Evolutionary conservation across 2,329 filamentous ascomycete genomes (phyloP).

Genomic region (Cladosporium cucumerinum): DNA sequence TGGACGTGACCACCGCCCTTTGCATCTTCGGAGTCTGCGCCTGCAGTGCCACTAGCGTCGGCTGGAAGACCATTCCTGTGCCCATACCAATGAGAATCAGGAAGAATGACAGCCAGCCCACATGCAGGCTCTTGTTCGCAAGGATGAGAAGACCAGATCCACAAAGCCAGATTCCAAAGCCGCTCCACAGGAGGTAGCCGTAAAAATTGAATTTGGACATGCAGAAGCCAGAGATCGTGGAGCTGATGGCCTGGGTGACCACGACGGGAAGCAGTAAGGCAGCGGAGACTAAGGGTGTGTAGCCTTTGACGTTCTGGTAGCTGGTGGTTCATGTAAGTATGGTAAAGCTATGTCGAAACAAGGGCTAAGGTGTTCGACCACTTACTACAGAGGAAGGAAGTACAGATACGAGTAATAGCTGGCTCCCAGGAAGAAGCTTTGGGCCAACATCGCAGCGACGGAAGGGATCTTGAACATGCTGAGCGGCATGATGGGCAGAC

Average conservation of each 20-base stretch:
- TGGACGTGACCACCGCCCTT: slow-evolving; percentile 61
- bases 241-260: slow-evolving; percentile 31
- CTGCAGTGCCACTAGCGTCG: slow-evolving; percentile 66
- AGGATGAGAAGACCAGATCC: slow-evolving; percentile 40
- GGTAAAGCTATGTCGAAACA: neutral
- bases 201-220: slow-evolving; percentile 48
- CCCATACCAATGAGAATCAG: slow-evolving; percentile 61
- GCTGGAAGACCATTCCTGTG: slow-evolving; percentile 66
- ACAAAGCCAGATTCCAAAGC: slow-evolving; percentile 37
- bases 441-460: slow-evolving; percentile 53
- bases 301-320: slow-evolving; percentile 72
- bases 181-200: slow-evolving; percentile 48
- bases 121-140: slow-evolving; percentile 32
- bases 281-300: slow-evolving; percentile 62
- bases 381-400: slow-evolving; percentile 71
- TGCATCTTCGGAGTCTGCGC: slow-evolving; percentile 56
- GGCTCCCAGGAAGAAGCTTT: slow-evolving; percentile 59
- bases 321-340: neutral
- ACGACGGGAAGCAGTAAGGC: slow-evolving; percentile 49
- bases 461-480: slow-evolving; percentile 54
- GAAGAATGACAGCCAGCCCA: slow-evolving; percentile 50
- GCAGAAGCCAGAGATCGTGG: slow-evolving; percentile 39
- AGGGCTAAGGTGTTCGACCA: neutral
- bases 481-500: slow-evolving; percentile 58
- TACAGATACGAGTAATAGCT: slow-evolving; percentile 68